Percentiles rank a stretch among this genome's conserved stretches.
phyloP scores from a whole-genome alignment of 2,329 filamentous ascomycete genomes.

The Aspergillus hiratsukae region DNA sequence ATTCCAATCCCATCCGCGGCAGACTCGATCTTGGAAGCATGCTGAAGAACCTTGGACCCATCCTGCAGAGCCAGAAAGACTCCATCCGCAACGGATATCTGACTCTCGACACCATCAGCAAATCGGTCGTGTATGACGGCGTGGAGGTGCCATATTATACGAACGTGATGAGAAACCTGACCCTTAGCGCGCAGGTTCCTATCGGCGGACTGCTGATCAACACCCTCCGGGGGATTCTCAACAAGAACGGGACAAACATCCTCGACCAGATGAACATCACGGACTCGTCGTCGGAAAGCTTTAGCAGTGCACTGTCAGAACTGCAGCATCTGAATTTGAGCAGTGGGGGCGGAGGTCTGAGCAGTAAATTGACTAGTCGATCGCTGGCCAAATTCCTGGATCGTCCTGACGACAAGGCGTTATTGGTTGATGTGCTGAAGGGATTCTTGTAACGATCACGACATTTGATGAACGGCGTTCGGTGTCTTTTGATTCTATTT shows the following conservation, averaged over 20 bases:
- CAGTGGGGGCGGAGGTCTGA: neutral
- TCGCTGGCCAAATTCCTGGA: neutral
- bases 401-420: neutral
- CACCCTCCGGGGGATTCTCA: conserved; percentile 22
- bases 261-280: conserved; percentile 8
- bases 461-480: neutral
- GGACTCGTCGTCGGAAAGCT: neutral
- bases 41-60: conserved; percentile 19
- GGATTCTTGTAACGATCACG: neutral
- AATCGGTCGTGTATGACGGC: conserved; percentile 27
- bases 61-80: conserved; percentile 22
- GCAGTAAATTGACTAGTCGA: neutral
- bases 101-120: conserved; percentile 23
- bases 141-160: conserved; percentile 33
- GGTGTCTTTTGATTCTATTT: neutral
- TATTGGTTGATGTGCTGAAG: neutral
- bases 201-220: conserved; percentile 26
- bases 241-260: conserved; percentile 12
- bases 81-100: conserved; percentile 26
- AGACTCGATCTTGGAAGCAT: conserved; percentile 44
- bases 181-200: conserved; percentile 26
- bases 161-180: conserved; percentile 27
- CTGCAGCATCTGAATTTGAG: conserved; percentile 13
- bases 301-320: conserved; percentile 1
- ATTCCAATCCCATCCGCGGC: conserved; percentile 47